These are phyloP conservation scores for Triglochin maritima DNA, from an alignment of 106 monocot species.

Conservation along the genomic window DNA sequence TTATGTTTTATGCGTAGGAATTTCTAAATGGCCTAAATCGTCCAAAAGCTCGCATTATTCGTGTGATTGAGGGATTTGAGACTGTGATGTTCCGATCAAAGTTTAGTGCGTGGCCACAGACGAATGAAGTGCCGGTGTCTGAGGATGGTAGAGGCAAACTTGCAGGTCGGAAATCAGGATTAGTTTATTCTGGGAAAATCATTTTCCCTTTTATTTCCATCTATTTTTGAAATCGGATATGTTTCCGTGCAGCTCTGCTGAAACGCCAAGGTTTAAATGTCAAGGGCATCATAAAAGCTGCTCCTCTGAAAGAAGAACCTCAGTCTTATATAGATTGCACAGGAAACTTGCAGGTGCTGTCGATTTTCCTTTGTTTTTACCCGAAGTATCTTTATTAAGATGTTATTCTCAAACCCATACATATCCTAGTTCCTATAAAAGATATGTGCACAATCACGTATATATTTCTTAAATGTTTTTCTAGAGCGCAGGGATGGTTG, in stretches of 20 bases:
- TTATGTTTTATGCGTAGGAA: slow-evolving; percentile 25
- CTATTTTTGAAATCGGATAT: background rate
- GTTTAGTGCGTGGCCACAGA: slow-evolving; percentile 54
- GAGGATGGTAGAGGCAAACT: slow-evolving; percentile 84
- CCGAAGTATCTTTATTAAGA: background rate
- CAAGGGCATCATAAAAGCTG: slow-evolving; percentile 63
- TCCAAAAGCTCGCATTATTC: slow-evolving; percentile 45
- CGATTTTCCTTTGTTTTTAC: background rate
- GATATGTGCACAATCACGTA: background rate
- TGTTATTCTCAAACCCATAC: background rate
- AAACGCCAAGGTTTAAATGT: slow-evolving; percentile 82
- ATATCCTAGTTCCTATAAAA: background rate
- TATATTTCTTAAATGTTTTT: background rate
- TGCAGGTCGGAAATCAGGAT: slow-evolving; percentile 36
- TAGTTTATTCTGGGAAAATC: background rate
- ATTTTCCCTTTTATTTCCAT: background rate
- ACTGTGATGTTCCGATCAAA: slow-evolving; percentile 58
- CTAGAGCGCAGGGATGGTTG: background rate
- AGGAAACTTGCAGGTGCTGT: slow-evolving; percentile 62
- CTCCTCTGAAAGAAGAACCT: slow-evolving; percentile 64
- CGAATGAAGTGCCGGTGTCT: slow-evolving; percentile 37
- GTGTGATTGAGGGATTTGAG: slow-evolving; percentile 80
- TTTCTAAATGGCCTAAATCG: slow-evolving; percentile 28
- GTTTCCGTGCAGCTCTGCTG: slow-evolving; percentile 38
- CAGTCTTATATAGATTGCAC: slow-evolving; percentile 76